A percentile compares a stretch with the other conserved stretches of the same genome.
These are phyloP conservation scores for Halenospora varia DNA, from an alignment of 495 filamentous ascomycete species.

Conservation along the genomic window DNA sequence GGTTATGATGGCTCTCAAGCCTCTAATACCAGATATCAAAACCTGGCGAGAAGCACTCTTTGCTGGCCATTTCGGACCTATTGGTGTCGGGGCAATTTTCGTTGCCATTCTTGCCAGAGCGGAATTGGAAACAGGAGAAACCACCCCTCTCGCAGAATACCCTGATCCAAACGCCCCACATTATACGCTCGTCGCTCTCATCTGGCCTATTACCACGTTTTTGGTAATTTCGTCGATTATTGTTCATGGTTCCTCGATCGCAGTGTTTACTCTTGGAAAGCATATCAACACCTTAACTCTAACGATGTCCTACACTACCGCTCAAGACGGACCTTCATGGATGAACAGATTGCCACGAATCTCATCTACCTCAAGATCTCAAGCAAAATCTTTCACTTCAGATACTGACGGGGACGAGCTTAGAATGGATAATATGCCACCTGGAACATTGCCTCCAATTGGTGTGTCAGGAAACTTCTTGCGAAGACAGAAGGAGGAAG, in stretches of 20 bases:
- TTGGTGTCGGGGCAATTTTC: slow-evolving; percentile 96
- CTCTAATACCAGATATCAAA: slow-evolving; percentile 93
- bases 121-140: slow-evolving; percentile 72
- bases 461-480: slow-evolving; percentile 75
- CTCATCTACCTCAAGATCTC: slow-evolving; percentile 78
- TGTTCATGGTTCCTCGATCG: slow-evolving; percentile 95
- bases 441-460: slow-evolving; percentile 75
- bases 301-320: slow-evolving; percentile 89
- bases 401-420: slow-evolving; percentile 46
- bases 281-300: slow-evolving; percentile 96
- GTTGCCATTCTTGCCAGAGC: slow-evolving; percentile 88
- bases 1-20: slow-evolving; percentile 89
- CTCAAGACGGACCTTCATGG: slow-evolving; percentile 89
- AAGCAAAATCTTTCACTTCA: slow-evolving; percentile 63
- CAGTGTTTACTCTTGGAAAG: slow-evolving; percentile 96
- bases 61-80: slow-evolving; percentile 96
- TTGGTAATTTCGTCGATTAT: slow-evolving; percentile 92
- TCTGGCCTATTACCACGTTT: slow-evolving; percentile 96
- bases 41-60: slow-evolving; percentile 98
- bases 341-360: slow-evolving; percentile 93
- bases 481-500: slow-evolving; percentile 75
- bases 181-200: slow-evolving; percentile 69
- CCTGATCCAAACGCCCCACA: slow-evolving; percentile 48
- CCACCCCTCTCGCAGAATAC: slow-evolving; percentile 63
- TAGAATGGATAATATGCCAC: slow-evolving; percentile 63